Base-by-base conservation (phyloP, 768 basidiomycete species). In the Ramaria sp. region DNA sequence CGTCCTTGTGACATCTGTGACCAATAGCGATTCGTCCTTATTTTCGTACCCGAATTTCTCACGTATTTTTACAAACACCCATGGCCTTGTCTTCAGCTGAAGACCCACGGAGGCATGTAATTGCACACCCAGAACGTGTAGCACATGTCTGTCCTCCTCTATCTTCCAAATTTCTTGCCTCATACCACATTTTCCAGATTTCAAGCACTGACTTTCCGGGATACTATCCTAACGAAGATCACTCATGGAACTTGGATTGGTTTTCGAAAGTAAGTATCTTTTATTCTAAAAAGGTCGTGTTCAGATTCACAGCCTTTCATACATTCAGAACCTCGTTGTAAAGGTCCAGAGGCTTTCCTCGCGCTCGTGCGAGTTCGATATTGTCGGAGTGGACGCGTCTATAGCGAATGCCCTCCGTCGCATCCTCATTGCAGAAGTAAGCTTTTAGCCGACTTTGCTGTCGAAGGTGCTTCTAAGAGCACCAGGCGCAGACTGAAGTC, bases 351-450 rank as follows among this genome's bases (percentile, higher is more conserved):
- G 88, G 41, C 71, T 94, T 34, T 95, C 93, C 0, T 77, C 85
- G 41, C 78, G 84, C 15, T 84, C 86, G 1, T 79, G 96, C 58
- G 94, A 97, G 60, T 95, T 99, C 66, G 96, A 99, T 69, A 73
- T 98, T 43, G 78, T 97, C 54, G 94, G 95, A 5, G 86, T 97
- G 27, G 95, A 99, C 66, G 89, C 96, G 0, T 88, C 91, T 15
- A 88, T 99, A 56, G 93, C 96, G 28, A 98, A 99, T 67, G 92
- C 95, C 0, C 80, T 95, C 59, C 77, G 96, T 25, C 76, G 96
- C 55, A 91, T 96, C 52, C 75, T 97, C 65, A 88, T 98, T 45
- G 87, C 95, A 9, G 96, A 99, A 78, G 94, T 92, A 56, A 51
- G 79, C 13, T 34, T 3, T 13, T 13, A 34, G 32, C 32, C 13